These are phyloP conservation scores for Aspergillus carlsbadensis DNA, from an alignment of 495 filamentous ascomycete species.

Conservation along the genomic window DNA sequence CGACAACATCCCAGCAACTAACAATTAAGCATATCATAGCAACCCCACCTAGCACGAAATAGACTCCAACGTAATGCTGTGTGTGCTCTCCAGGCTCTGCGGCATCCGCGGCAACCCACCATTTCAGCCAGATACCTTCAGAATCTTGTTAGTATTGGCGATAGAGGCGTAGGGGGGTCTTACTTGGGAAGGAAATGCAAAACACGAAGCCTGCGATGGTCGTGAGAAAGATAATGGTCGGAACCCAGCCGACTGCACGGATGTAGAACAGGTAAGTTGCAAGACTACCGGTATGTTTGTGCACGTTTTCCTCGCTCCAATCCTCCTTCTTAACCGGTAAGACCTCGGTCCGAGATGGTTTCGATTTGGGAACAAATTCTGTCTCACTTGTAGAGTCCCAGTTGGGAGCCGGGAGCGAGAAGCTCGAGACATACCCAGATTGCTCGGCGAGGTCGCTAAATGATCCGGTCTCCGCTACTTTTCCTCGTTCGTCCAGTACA, in stretches of 20 bases:
- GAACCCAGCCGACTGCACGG: not conserved
- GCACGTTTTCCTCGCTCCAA: not conserved
- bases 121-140: slow-evolving; percentile 8
- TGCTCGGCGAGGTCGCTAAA: not conserved
- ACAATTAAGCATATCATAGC: slow-evolving; percentile 3
- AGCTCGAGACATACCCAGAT: slow-evolving; percentile 1
- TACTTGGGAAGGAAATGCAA: slow-evolving; percentile 4
- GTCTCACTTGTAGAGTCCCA: not conserved
- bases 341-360: not conserved
- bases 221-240: not conserved
- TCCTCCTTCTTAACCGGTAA: slow-evolving; percentile 5
- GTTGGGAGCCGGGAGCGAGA: slow-evolving; percentile 3
- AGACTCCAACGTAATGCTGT: not conserved
- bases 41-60: slow-evolving; percentile 1
- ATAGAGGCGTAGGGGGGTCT: not conserved
- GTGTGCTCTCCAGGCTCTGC: not conserved
- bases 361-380: not conserved
- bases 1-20: slow-evolving; percentile 1
- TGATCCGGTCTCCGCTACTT: not conserved
- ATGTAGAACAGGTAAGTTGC: not conserved
- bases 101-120: not conserved
- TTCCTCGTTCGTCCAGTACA: not conserved
- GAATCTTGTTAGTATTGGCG: not conserved
- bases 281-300: not conserved
- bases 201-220: not conserved